These are phyloP conservation scores for Coemansia reversa DNA, from an alignment of 192 early-diverging fungal genomes.

Conservation along the genomic window DNA sequence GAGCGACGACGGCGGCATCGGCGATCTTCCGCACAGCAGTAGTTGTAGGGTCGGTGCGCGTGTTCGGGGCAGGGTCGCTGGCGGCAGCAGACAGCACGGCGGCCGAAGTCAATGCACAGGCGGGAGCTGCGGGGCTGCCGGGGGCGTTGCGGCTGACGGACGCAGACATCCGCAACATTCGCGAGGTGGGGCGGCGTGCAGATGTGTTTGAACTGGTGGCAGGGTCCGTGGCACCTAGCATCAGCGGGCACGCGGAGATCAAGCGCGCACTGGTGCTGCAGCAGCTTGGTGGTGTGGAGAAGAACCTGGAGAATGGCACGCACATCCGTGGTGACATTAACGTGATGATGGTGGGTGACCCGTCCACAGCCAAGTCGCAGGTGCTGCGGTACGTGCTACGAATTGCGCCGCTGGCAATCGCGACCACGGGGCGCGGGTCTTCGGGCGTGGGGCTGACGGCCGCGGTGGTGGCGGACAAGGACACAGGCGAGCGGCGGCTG, in stretches of 20 bases:
- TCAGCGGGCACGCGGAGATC: conserved; percentile 89
- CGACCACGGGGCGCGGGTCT: conserved; percentile 94
- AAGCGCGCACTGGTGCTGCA: conserved; percentile 93
- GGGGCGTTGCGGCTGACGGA: conserved; percentile 74
- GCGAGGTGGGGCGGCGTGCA: conserved; percentile 64
- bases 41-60: conserved; percentile 79
- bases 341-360: conserved; percentile 97
- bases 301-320: conserved; percentile 91
- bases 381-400: conserved; percentile 93
- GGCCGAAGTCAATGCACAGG: conserved; percentile 24
- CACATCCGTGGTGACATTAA: conserved; percentile 98
- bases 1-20: conserved; percentile 68
- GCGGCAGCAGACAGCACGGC: conserved; percentile 58
- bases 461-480: conserved; percentile 92
- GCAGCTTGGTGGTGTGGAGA: conserved; percentile 88
- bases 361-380: conserved; percentile 99
- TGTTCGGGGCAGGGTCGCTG: conserved; percentile 67
- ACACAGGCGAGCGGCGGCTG: conserved; percentile 88
- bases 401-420: conserved; percentile 93
- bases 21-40: conserved; percentile 92
- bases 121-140: conserved; percentile 28
- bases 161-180: conserved; percentile 84
- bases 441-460: conserved; percentile 98
- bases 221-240: conserved; percentile 85
- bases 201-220: conserved; percentile 81